Base-by-base conservation (phyloP, 225 moss, liverwort and hornwort genomes). In the Thuidium tamariscinum region DNA sequence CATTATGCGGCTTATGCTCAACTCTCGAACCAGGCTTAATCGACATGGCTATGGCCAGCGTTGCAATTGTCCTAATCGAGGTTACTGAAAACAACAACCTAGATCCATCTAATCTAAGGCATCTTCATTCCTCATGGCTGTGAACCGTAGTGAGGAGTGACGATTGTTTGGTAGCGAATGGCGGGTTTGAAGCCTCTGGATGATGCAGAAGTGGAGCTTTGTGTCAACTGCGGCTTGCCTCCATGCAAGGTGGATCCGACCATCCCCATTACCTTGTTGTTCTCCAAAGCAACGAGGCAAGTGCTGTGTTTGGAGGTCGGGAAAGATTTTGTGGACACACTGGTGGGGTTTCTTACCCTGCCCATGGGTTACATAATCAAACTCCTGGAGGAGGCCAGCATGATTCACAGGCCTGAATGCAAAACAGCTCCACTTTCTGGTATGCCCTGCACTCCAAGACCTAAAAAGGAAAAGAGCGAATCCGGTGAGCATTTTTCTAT, bases 341-440 rank as follows among this genome's bases (percentile, higher is more conserved):
- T 93, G 18, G 57, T 90, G 78, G 93, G 91, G 29, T 94, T 92
- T 83, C 89, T 94, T 41, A 92, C 91, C 49, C 79, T 94, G 62
- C 92, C 94, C 23, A 74, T 91, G 57, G 92, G 94, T n/a, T 91
- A 89, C 88, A 89, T 92, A 49, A 87, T 94, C 48, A 91, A 89
- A 83, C 83, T 94, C 67, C 81, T 91, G 37, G 88, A 86, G 34
- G 91, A 89, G 67, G 94, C 91, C 75, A 55, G 87, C 63, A 87
- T 94, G 88, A 89, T 94, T 73, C 88, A 85, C 77, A 88, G 88
- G 85, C 91, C 85, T 61, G 86, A 85, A n/a, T n/a, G 36, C 83
- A 83, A 88, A 68, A 32, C 64, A 57, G 70, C 75, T 72, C 68
- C 89, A 44, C 70, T 69, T 16, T 86, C 90, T 60, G 81, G 23